Conservation (phyloP, 768 basidiomycete species). For the Termitomyces sp. region DNA sequence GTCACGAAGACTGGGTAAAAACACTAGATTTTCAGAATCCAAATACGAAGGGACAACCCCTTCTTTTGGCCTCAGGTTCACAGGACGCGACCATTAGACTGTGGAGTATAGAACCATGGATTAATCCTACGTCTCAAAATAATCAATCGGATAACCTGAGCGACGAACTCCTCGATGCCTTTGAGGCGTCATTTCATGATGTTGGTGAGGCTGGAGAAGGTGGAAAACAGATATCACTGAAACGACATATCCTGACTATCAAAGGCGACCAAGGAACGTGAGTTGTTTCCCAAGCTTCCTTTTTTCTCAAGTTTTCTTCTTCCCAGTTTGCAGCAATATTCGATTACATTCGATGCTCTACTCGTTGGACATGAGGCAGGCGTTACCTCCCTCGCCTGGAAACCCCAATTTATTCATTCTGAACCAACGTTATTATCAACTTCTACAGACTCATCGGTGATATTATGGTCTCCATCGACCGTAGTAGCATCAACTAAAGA, state of each 20-base stretch:
- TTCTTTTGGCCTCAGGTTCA: slow-evolving; percentile 87
- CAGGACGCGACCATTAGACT: slow-evolving; percentile 92
- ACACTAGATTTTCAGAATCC: slow-evolving; percentile 60
- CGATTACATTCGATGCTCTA: slow-evolving; percentile 88
- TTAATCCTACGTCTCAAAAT: slow-evolving; percentile 12
- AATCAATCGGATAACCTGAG: slow-evolving; percentile 28
- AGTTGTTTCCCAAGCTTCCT: slow-evolving; percentile 8
- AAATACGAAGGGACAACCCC: slow-evolving; percentile 26
- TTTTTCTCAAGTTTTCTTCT: not conserved
- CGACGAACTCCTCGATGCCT: slow-evolving; percentile 81
- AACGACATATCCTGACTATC: slow-evolving; percentile 72
- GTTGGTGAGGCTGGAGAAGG: slow-evolving; percentile 71
- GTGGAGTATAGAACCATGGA: slow-evolving; percentile 72
- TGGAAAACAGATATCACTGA: slow-evolving; percentile 82
- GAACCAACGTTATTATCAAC: slow-evolving; percentile 73
- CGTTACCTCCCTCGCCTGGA: slow-evolving; percentile 86
- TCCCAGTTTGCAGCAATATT: slow-evolving; percentile 44
- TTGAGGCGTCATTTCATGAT: slow-evolving; percentile 76
- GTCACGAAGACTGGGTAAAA: slow-evolving; percentile 97
- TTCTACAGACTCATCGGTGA: slow-evolving; percentile 92
- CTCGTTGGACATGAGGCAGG: slow-evolving; percentile 95
- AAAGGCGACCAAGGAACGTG: slow-evolving; percentile 40
- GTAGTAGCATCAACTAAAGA: slow-evolving; percentile 28
- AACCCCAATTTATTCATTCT: slow-evolving; percentile 29
- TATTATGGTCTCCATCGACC: slow-evolving; percentile 84